Conservation (phyloP, 2,329 filamentous ascomycete species). For the Penicillium sp. region DNA sequence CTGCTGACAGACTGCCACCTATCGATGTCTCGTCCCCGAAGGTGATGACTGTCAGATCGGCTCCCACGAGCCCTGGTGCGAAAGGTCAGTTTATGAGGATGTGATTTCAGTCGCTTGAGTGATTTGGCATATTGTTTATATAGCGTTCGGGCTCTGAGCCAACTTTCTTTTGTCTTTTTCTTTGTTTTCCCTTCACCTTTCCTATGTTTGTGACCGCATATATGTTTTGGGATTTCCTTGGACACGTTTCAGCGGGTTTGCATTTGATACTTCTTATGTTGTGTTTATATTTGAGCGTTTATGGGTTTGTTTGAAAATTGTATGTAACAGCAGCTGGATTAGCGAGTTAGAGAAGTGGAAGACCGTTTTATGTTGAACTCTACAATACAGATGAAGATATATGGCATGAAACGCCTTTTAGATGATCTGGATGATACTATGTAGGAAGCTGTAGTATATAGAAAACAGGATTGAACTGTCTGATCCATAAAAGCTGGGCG, state of each 20-base stretch:
- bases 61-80: conserved; percentile 18
- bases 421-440: no score
- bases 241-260: conserved; percentile 1
- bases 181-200: neutral
- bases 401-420: no score
- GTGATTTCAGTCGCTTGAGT: neutral
- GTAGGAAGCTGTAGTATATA: no score
- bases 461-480: no score
- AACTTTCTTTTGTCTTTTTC: neutral
- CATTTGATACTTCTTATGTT: neutral
- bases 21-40: conserved; percentile 2
- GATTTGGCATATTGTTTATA: neutral
- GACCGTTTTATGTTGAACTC: no score
- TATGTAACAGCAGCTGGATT: conserved; percentile 1
- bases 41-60: conserved; percentile 17
- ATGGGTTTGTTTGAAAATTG: conserved; percentile 2
- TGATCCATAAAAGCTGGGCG: no score
- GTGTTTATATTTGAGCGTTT: neutral
- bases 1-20: conserved; percentile 9
- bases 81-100: conserved; percentile 13
- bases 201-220: neutral
- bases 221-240: neutral
- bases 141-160: neutral
- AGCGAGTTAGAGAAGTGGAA: neutral
- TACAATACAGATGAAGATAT: no score